Evolutionary conservation across 768 basidiomycete species (phyloP), one percentile per base, ranked within the genome.

Genomic region (Rhodocollybia butyracea): DNA sequence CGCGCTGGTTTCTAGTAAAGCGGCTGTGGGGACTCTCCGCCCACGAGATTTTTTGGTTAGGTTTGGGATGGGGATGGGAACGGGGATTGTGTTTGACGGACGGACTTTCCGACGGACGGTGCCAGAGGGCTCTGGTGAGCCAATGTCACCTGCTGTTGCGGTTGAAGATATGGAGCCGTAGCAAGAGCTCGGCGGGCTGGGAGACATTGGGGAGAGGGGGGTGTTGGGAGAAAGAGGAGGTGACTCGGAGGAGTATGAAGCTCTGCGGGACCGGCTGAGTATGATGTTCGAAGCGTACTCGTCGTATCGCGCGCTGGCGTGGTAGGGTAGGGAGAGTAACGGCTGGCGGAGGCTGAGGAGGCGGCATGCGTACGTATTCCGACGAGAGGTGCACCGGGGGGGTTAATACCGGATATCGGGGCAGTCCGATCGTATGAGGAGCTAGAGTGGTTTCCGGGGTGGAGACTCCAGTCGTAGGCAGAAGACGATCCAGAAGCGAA

Each of bases 31-130:
- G 11, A 86, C 84, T 56, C 80, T 77, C 29, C 84, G 69, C 7
- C 84, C 84, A 12, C 84, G 74, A 42, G 81, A 82, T 62, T 81
- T 84, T 72, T 86, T 86, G 51, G 78, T 84, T 55, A 86, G 69
- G 63, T 84, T 79, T 11, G 83, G 82, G 1, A 84, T 73, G 8
- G 83, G 82, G 7, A 83, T 71, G n/a, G 83, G 83, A 12, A 58
- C 66, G n/a, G 53, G 53, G 13, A 54, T 19, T 3, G 53, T 24
- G 26, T 46, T 54, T 1, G 42, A 32, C 13, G 39, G 41, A 5
- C 52, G 36, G 3, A 36, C 8, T 15, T 36, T 41, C 13, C 40
- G 24, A n/a, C 52, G 24, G 3, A 8, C 17, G 12, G 7, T 43
- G 12, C 43, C 38, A 19, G 13, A 46, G 2, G n/a, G n/a, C n/a